Conservation (phyloP, 169 alveolate species). For the Plasmodium malariae region DNA sequence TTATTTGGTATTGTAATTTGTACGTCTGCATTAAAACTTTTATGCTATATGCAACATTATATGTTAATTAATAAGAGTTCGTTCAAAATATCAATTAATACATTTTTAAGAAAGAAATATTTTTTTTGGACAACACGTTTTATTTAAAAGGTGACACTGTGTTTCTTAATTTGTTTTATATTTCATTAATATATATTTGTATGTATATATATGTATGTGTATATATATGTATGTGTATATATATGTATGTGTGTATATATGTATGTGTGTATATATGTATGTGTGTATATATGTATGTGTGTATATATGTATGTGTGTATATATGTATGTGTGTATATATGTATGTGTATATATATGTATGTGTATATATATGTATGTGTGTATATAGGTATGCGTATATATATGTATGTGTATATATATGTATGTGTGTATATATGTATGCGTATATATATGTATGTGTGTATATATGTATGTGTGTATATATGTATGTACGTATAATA, state of each 20-base stretch:
- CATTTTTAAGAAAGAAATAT: neutral
- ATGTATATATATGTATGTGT: neutral
- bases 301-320: neutral
- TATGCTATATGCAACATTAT: neutral
- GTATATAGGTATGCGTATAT: neutral
- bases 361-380: neutral
- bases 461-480: neutral
- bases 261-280: neutral
- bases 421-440: neutral
- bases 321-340: neutral
- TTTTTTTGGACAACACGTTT: constrained; percentile 5
- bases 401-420: neutral
- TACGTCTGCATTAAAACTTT: constrained; percentile 11
- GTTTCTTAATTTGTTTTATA: neutral
- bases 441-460: neutral
- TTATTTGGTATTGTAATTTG: neutral
- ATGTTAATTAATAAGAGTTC: constrained; percentile 9
- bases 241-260: neutral
- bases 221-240: neutral
- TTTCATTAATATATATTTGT: neutral
- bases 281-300: neutral
- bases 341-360: neutral
- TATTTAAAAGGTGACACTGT: neutral
- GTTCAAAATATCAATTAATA: neutral
- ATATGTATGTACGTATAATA: too few species aligned